phyloP scores from a whole-genome alignment of 208 protist species.

The Jaenimonas drosophilae region DNA sequence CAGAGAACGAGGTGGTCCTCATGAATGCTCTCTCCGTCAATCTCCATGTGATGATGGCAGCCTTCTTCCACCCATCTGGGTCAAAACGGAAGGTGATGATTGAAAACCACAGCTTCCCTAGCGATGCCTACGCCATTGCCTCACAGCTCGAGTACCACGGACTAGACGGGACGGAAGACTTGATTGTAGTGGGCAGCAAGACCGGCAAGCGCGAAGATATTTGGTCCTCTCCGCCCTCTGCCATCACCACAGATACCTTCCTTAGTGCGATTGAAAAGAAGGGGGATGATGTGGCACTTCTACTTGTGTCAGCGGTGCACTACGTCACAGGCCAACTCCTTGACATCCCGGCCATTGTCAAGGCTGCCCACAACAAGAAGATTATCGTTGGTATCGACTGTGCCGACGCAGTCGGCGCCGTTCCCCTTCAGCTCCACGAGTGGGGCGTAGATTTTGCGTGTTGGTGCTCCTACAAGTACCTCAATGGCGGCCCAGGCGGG shows the following conservation, averaged over 20 bases:
- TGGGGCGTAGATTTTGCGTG: slow-evolving; percentile 95
- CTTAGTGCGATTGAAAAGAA: slow-evolving; percentile 66
- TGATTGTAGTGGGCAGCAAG: slow-evolving; percentile 43
- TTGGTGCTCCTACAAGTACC: slow-evolving; percentile 96
- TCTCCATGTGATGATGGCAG: slow-evolving; percentile 82
- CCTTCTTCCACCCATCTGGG: slow-evolving; percentile 89
- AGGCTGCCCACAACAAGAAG: slow-evolving; percentile 63
- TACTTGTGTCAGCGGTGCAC: slow-evolving; percentile 89
- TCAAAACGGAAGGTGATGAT: slow-evolving; percentile 89
- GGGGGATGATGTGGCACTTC: slow-evolving; percentile 79
- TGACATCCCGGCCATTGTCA: slow-evolving; percentile 88
- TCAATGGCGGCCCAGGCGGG: slow-evolving; percentile 90
- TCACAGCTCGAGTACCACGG: slow-evolving; percentile 85
- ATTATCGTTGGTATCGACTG: slow-evolving; percentile 91
- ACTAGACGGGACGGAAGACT: slow-evolving; percentile 45
- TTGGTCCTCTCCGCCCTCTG: slow-evolving; percentile 9
- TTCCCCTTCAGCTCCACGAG: slow-evolving; percentile 89
- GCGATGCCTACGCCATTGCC: slow-evolving; percentile 68
- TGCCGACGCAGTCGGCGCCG: slow-evolving; percentile 92
- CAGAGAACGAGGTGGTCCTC: slow-evolving; percentile 75
- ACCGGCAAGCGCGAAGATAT: slow-evolving; percentile 36
- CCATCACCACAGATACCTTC: slow-evolving; percentile 77
- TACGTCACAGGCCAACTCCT: slow-evolving; percentile 92
- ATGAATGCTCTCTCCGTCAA: slow-evolving; percentile 95
- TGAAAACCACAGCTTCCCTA: slow-evolving; percentile 66